Base-by-base conservation (phyloP, 345 rosid species). In the Camelina laxa region DNA sequence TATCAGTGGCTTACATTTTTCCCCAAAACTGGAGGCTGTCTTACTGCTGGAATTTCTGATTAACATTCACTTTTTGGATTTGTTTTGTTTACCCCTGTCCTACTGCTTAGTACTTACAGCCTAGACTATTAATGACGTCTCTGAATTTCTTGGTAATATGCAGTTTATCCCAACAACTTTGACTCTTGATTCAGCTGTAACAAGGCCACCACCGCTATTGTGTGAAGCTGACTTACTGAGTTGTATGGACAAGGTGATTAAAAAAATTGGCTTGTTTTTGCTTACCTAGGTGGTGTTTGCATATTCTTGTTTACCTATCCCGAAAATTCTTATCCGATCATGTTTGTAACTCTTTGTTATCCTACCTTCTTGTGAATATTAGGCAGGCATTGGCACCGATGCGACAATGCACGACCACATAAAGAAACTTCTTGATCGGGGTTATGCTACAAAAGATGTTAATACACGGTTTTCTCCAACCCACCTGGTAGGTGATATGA, bases 321-420 rank as follows among this genome's bases (percentile, higher is more conserved):
- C 42, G 48, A 65, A 71, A 57, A 24, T 72, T 57, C 20, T 54
- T 39, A 38, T 24, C 13, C 11, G 4, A 33, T 60, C 68, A 14
- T 60, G 22, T 73, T 54, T 64, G 12, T 31, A 27, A 22, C 60
- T 31, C 8, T 41, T 44, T 64, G 38, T 27, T 60, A 12, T 42
- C 48, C 22, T 56, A 19, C 10, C 63, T 60, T 57, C 27, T 71
- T 83, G 54, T 65, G 55, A 70, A 33, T 59, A 6, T 58, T 73
- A 94, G 99, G 99, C 96, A 1, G 97, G 97, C 61, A 94, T 94
- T 82, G 99, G 99, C 57, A 94, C 97, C 0, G 99, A 92, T 82
- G 99, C 99, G 74, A 94, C 99, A 27, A 94, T 94, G 99, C 99
- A 94, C 60, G 99, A 94, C 74, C 99, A 94, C 84, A 94, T 94